Base-by-base conservation (phyloP, 805 yeast genomes). In the Lipomyces orientalis region DNA sequence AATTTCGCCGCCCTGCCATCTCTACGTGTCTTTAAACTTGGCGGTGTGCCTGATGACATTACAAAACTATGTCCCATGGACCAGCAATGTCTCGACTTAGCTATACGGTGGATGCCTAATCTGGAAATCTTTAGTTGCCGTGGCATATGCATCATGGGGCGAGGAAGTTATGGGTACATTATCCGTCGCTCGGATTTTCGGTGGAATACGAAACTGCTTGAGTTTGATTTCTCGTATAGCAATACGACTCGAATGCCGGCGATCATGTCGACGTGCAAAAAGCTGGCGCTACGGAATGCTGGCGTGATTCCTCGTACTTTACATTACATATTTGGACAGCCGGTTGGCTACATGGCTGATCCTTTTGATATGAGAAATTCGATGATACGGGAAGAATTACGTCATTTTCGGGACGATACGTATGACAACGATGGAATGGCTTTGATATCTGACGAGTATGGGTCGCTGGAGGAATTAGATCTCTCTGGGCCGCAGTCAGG, bases 41-140 rank as follows among this genome's bases (percentile, higher is more conserved):
- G 67, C 51, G 67, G 65, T 6, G 34, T 49, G 2, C 65, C 65
- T 33, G 39, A 55, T n/a, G 19, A 22, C 31, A n/a, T 43, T 4
- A 57, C 52, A 5, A 22, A 31, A 25, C 22, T 33, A 14, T 22
- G 62, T 14, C 54, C 54, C 6, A 16, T 67, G 65, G 69, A 67
- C 62, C 71, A 65, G 60, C 71, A 67, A 54, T 61, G 71, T 34
- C 51, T 67, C 9, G 71, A 67, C 43, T 51, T 61, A 8, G 34
- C 51, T 22, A 25, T 67, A 14, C 52, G 62, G 12, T 67, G 71
- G 71, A 67, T 62, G 68, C 71, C 71, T n/a, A 43, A 58, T 35
- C 43, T 67, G 16, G 62, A 62, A 22, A 31, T 46, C 5, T 59
- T 65, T 33, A 49, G 59, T 22, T 67, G 67, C 55, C 62, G 55